Evolutionary conservation across 2,329 filamentous ascomycete genomes (phyloP).

Genomic region (Paraphaeosphaeria sporulosa): DNA sequence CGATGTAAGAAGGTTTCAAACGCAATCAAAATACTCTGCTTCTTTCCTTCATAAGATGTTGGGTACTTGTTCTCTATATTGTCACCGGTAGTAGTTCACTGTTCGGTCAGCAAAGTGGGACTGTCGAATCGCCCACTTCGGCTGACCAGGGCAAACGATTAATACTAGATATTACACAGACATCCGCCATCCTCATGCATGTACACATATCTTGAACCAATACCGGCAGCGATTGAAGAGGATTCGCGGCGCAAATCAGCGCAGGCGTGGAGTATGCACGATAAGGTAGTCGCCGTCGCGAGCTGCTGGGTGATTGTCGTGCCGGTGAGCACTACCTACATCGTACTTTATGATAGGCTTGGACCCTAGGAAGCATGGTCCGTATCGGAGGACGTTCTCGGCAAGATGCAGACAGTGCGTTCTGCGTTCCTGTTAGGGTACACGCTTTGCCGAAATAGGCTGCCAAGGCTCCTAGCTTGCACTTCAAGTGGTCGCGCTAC

Average conservation of each 20-base stretch:
- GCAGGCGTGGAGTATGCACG: conserved; percentile 4
- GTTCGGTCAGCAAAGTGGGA: neutral
- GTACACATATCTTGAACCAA: conserved; percentile 6
- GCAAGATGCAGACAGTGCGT: conserved; percentile 4
- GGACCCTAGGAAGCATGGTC: neutral
- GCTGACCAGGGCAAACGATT: neutral
- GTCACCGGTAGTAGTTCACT: neutral
- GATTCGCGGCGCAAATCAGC: neutral
- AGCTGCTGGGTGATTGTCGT: neutral
- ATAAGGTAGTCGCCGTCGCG: conserved; percentile 6
- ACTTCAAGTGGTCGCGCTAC: conserved; percentile 7
- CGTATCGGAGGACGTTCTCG: neutral
- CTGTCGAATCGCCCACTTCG: neutral
- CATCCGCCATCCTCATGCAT: neutral
- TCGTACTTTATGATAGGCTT: conserved; percentile 1
- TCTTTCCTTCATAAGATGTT: neutral
- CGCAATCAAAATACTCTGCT: neutral
- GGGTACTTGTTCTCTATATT: neutral
- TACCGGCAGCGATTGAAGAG: neutral
- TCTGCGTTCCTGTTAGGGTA: neutral
- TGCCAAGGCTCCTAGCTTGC: conserved; percentile 11
- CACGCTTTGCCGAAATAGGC: neutral
- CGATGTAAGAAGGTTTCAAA: neutral
- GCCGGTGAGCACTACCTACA: neutral
- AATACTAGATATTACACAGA: conserved; percentile 1